Conservation (phyloP, 176 grass and related monocot genomes). For the Bromus sterilis region DNA sequence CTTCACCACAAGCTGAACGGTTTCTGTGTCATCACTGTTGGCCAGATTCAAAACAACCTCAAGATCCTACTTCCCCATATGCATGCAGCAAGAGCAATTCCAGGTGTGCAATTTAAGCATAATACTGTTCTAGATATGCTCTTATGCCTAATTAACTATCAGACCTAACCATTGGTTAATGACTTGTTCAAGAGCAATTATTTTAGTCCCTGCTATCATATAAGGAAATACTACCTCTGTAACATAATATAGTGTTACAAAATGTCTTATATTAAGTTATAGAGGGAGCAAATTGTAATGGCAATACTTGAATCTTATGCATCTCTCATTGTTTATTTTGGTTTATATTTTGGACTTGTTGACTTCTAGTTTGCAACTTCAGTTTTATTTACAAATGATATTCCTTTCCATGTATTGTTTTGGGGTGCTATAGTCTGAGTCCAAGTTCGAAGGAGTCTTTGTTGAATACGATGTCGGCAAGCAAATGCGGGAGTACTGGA, state of each 20-base stretch:
- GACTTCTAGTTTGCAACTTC: constrained; percentile 1
- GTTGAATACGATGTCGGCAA: constrained; percentile 32
- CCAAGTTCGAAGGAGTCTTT: constrained; percentile 35
- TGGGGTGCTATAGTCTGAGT: constrained; percentile 6
- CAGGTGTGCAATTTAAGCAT: constrained; percentile 29
- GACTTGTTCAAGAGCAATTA: neutral
- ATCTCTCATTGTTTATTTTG: neutral
- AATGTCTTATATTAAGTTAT: too few species aligned
- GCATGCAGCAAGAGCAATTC: constrained; percentile 24
- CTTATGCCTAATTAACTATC: neutral
- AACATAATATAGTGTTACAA: too few species aligned
- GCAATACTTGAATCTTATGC: neutral
- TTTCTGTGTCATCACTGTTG: constrained; percentile 41
- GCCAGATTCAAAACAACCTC: constrained; percentile 35
- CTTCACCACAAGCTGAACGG: constrained; percentile 23
- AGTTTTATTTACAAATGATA: constrained; percentile 13
- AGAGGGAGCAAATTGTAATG: too few species aligned
- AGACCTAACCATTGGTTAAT: too few species aligned
- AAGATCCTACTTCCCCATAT: constrained; percentile 28
- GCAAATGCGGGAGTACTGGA: constrained; percentile 45
- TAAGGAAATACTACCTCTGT: too few species aligned
- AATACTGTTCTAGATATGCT: constrained; percentile 3
- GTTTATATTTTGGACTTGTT: neutral
- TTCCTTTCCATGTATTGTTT: constrained; percentile 3
- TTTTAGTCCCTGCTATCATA: neutral